Evolutionary conservation across 495 filamentous ascomycete genomes (phyloP).

Genomic region (Haplographium delicatum): DNA sequence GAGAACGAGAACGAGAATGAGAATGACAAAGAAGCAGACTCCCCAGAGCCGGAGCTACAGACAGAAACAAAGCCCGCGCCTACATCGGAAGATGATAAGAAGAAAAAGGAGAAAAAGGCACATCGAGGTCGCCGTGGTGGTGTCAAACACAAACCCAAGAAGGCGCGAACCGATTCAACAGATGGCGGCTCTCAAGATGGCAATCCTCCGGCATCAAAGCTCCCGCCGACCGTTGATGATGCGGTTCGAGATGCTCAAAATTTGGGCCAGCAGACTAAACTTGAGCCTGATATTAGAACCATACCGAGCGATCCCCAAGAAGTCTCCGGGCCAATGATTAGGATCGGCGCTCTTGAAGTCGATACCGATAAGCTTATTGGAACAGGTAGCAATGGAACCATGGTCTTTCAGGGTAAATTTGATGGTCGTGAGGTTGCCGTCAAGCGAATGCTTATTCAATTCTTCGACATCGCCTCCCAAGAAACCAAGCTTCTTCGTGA

Average conservation of each 20-base stretch:
- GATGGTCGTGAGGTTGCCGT: slow-evolving; percentile 91
- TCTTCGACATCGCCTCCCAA: slow-evolving; percentile 91
- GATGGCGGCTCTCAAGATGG: slow-evolving; percentile 33
- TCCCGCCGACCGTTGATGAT: slow-evolving; percentile 36
- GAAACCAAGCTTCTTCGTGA: slow-evolving; percentile 86
- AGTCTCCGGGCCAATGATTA: slow-evolving; percentile 54
- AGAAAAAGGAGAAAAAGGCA: slow-evolving; percentile 47
- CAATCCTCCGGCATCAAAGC: slow-evolving; percentile 17
- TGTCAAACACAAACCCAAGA: slow-evolving; percentile 65
- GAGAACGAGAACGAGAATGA: slow-evolving; percentile 27
- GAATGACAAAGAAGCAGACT: slow-evolving; percentile 25
- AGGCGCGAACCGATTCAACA: slow-evolving; percentile 38
- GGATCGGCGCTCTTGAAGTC: slow-evolving; percentile 68
- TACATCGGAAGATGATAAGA: slow-evolving; percentile 52
- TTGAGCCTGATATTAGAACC: slow-evolving; percentile 54
- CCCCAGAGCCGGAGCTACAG: not conserved
- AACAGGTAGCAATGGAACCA: slow-evolving; percentile 78
- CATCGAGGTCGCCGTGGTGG: slow-evolving; percentile 82
- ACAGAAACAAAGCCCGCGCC: slow-evolving; percentile 30
- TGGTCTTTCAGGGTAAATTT: slow-evolving; percentile 79
- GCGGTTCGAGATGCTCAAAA: slow-evolving; percentile 40
- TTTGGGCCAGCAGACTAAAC: slow-evolving; percentile 39
- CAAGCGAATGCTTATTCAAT: slow-evolving; percentile 92
- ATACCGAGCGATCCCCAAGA: slow-evolving; percentile 42
- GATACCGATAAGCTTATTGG: slow-evolving; percentile 69